These are phyloP conservation scores for Nannochloropsis salina DNA, from an alignment of 108 stramenopile genomes.

Conservation along the genomic window DNA sequence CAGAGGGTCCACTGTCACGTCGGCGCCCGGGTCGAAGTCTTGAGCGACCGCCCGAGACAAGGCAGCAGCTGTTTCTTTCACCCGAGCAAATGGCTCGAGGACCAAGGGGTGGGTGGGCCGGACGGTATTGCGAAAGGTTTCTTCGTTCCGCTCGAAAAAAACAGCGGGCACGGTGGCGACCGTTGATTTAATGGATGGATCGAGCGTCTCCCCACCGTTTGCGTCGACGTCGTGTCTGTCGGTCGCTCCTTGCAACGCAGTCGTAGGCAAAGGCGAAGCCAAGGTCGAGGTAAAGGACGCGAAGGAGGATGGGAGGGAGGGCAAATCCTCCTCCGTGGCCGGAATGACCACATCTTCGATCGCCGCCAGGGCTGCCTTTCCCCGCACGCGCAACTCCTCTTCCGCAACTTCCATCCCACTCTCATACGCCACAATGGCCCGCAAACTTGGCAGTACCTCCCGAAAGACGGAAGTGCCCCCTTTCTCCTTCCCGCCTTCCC, in stretches of 20 bases:
- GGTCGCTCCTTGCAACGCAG: no score
- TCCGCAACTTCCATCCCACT: constrained; percentile 30
- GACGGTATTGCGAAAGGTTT: constrained; percentile 14
- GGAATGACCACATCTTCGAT: constrained; percentile 36
- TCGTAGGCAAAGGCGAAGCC: no score
- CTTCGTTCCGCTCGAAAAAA: constrained; percentile 38
- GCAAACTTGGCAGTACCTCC: constrained; percentile 31
- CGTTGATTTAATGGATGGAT: background rate
- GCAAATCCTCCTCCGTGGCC: constrained; percentile 25
- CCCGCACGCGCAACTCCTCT: constrained; percentile 30
- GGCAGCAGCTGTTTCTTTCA: constrained; percentile 24
- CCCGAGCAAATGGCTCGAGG: background rate
- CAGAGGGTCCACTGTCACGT: constrained; percentile 61
- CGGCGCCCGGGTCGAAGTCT: constrained; percentile 16
- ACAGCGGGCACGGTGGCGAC: constrained; percentile 18
- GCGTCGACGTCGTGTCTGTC: background rate
- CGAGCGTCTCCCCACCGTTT: background rate
- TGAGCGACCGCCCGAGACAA: constrained; percentile 37
- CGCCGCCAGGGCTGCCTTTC: constrained; percentile 10
- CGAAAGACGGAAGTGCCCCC: constrained; percentile 8
- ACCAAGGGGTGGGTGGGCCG: background rate
- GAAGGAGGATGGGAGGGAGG: constrained; percentile 24
- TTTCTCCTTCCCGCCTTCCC: background rate
- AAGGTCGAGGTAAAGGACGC: constrained; percentile 23
- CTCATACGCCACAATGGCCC: constrained; percentile 36